Conservation (phyloP, 2,329 filamentous ascomycete species). For the Dactylonectria macrodidyma region DNA sequence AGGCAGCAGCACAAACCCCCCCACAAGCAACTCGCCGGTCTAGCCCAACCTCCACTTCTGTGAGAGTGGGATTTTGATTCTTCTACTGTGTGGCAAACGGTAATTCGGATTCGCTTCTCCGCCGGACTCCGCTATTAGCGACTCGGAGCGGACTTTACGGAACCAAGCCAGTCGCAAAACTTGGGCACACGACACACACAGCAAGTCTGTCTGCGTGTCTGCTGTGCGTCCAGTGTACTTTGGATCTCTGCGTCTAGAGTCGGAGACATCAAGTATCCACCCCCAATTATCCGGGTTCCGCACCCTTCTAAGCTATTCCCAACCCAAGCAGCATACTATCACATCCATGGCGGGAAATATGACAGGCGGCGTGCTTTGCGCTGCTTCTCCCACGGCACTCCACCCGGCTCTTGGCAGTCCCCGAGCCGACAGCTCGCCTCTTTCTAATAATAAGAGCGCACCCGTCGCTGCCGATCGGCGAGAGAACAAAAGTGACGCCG, state of each 20-base stretch:
- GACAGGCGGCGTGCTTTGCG: constrained; percentile 44
- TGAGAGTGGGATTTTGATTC: constrained; percentile 30
- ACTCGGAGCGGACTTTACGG: constrained; percentile 41
- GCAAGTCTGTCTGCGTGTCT: neutral
- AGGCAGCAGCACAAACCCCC: neutral
- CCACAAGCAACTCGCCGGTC: neutral
- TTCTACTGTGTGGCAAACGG: constrained; percentile 15
- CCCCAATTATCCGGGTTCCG: constrained; percentile 15
- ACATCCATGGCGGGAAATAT: constrained; percentile 39
- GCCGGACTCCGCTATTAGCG: constrained; percentile 45
- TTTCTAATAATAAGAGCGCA: constrained; percentile 40
- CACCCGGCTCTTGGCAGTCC: constrained; percentile 65
- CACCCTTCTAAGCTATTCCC: constrained; percentile 15
- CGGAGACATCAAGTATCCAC: constrained; percentile 12
- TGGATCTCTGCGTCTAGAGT: neutral
- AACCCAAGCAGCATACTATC: constrained; percentile 15
- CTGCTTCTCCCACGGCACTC: constrained; percentile 64
- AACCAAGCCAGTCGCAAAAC: constrained; percentile 14
- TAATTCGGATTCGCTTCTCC: constrained; percentile 42
- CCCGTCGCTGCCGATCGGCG: constrained; percentile 31
- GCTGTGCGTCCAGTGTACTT: neutral
- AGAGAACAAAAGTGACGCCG: neutral
- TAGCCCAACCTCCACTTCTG: constrained; percentile 8
- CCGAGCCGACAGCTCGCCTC: constrained; percentile 36
- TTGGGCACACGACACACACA: constrained; percentile 6